Evolutionary conservation across 805 yeast species (phyloP).

Genomic region (Trichomonascus vanleenenianus): DNA sequence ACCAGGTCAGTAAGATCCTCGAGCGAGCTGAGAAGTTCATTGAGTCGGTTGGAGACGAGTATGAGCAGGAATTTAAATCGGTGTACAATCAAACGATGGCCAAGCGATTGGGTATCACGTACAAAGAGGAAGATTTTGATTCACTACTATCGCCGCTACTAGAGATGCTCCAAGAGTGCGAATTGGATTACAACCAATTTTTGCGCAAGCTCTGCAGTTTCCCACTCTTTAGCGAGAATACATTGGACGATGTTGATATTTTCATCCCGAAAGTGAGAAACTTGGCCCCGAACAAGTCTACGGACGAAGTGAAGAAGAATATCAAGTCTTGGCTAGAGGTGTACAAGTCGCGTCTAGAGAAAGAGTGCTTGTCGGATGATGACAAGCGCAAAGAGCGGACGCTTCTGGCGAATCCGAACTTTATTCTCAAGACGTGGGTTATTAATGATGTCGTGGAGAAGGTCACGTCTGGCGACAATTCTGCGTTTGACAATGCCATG

Average conservation of each 20-base stretch:
- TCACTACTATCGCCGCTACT: conserved; percentile 51
- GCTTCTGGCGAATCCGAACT: conserved; percentile 56
- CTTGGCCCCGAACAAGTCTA: conserved; percentile 24
- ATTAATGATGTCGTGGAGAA: conserved; percentile 70
- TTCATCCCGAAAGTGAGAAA: conserved; percentile 30
- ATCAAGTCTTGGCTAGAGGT: conserved; percentile 46
- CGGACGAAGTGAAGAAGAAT: conserved; percentile 34
- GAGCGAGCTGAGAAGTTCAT: conserved; percentile 59
- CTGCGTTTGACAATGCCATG: conserved; percentile 51
- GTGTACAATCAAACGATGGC: conserved; percentile 52
- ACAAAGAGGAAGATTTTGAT: conserved; percentile 31
- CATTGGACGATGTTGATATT: conserved; percentile 25
- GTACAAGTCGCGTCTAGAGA: conserved; percentile 38
- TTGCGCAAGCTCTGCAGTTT: conserved; percentile 43
- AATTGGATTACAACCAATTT: conserved; percentile 73
- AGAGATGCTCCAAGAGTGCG: conserved; percentile 49
- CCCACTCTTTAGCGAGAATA: conserved; percentile 33
- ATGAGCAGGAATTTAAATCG: conserved; percentile 51
- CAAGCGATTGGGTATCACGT: conserved; percentile 59
- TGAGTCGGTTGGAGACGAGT: conserved; percentile 55
- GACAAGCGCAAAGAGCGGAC: conserved; percentile 37
- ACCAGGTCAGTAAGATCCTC: conserved; percentile 39
- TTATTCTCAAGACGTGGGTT: conserved; percentile 80
- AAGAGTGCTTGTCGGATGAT: conserved; percentile 33
- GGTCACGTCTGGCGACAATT: conserved; percentile 44